A percentile compares a stretch with the other conserved stretches of the same genome.
phyloP scores from a whole-genome alignment of 2,329 filamentous ascomycete species.

The Juglanconis oblonga region DNA sequence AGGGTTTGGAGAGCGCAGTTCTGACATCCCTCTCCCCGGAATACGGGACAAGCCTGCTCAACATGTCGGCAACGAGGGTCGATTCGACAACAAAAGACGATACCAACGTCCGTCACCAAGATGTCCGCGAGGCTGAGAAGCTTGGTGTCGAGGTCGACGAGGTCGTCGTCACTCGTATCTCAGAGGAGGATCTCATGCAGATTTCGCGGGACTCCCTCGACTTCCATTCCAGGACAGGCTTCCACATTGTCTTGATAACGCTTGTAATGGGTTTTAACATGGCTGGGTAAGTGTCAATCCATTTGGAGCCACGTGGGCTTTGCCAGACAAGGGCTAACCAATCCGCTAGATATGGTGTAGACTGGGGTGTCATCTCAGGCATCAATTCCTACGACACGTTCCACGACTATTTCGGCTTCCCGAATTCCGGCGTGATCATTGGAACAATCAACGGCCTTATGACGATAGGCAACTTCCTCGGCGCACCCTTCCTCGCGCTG shows the following conservation, averaged over 20 bases:
- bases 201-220: slow-evolving; percentile 39
- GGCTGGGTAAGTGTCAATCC: slow-evolving; percentile 28
- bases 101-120: slow-evolving; percentile 23
- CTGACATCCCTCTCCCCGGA: neutral
- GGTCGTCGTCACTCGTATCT: slow-evolving; percentile 40
- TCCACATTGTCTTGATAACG: slow-evolving; percentile 40
- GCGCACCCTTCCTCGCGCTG: slow-evolving; percentile 47
- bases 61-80: slow-evolving; percentile 13
- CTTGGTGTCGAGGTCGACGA: slow-evolving; percentile 38
- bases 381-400: slow-evolving; percentile 41
- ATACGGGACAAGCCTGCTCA: slow-evolving; percentile 11
- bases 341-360: slow-evolving; percentile 36
- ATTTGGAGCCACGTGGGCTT: neutral
- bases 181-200: slow-evolving; percentile 42
- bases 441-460: slow-evolving; percentile 45
- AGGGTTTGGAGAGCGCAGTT: neutral
- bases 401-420: slow-evolving; percentile 43
- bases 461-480: slow-evolving; percentile 43
- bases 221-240: slow-evolving; percentile 38
- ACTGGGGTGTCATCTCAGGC: slow-evolving; percentile 47
- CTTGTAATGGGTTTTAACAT: slow-evolving; percentile 45
- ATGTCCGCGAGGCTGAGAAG: slow-evolving; percentile 29
- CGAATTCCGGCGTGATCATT: slow-evolving; percentile 35
- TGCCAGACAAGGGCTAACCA: neutral
- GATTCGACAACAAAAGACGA: slow-evolving; percentile 16